Evolutionary conservation across 1,284 basidiomycete species (phyloP).

Genomic region (Takashimella koratensis): DNA sequence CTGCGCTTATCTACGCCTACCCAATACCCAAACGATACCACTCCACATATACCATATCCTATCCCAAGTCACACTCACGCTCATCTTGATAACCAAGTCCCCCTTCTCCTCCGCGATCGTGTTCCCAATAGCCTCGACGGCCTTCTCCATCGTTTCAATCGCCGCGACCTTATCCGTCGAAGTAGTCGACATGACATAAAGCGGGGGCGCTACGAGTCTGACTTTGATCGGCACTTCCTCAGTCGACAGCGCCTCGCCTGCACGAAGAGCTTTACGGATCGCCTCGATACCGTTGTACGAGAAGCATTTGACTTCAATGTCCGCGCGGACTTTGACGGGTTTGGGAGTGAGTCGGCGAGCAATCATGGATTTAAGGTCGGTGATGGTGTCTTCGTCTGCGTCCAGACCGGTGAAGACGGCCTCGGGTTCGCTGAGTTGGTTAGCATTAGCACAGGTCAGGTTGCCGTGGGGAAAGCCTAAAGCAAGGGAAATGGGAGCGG

Average conservation of each 20-base stretch:
- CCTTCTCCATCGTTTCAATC: constrained; percentile 87
- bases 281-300: constrained; percentile 96
- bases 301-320: constrained; percentile 97
- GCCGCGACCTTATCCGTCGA: constrained; percentile 95
- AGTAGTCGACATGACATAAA: constrained; percentile 94
- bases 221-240: constrained; percentile 96
- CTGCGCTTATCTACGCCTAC: too few relatives aligned
- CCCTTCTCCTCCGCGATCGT: constrained; percentile 83
- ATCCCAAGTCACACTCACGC: too few relatives aligned
- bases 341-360: constrained; percentile 94
- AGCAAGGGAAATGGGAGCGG: too few relatives aligned
- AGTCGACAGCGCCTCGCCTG: constrained; percentile 80
- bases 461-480: neutral
- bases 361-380: constrained; percentile 77
- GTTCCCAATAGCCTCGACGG: constrained; percentile 83
- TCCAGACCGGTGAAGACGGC: constrained; percentile 73
- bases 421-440: constrained; percentile 69
- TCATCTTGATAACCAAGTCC: constrained; percentile 91
- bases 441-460: constrained; percentile 3
- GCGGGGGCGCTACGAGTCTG: constrained; percentile 90
- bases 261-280: constrained; percentile 85
- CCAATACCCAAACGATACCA: too few relatives aligned
- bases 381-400: constrained; percentile 59
- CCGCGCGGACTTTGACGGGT: constrained; percentile 97
- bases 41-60: too few relatives aligned